These are phyloP conservation scores for Saccharomycopsis schoenii DNA, from an alignment of 805 yeast genomes.

Conservation along the genomic window DNA sequence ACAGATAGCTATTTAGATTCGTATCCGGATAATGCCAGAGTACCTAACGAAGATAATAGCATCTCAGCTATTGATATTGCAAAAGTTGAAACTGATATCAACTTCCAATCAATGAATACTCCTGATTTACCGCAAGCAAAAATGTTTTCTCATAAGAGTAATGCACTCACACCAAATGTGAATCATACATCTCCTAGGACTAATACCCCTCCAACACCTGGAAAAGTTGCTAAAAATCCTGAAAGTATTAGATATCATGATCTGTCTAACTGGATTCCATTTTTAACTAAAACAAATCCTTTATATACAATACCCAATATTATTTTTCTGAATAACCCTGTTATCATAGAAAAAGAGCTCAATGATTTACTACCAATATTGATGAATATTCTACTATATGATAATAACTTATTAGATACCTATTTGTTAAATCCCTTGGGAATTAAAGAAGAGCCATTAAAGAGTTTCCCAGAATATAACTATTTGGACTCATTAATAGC, in stretches of 20 bases:
- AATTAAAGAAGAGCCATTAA: slow-evolving; percentile 14
- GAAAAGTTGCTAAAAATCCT: slow-evolving; percentile 8
- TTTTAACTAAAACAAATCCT: slow-evolving; percentile 55
- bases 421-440: slow-evolving; percentile 2
- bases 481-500: not conserved
- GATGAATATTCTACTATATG: slow-evolving; percentile 11
- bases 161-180: not conserved
- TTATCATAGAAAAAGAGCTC: slow-evolving; percentile 20
- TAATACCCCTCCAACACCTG: not conserved
- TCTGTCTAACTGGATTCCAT: slow-evolving; percentile 54
- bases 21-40: not conserved
- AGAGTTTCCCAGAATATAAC: slow-evolving; percentile 3
- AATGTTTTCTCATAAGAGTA: not conserved
- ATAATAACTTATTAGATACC: slow-evolving; percentile 8
- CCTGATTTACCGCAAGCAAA: slow-evolving; percentile 13
- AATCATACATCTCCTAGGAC: not conserved
- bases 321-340: slow-evolving; percentile 34
- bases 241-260: slow-evolving; percentile 18
- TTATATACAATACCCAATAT: slow-evolving; percentile 49
- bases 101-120: slow-evolving; percentile 8
- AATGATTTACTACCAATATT: slow-evolving; percentile 25
- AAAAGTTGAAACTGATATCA: not conserved
- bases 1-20: not conserved
- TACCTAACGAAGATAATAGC: not conserved
- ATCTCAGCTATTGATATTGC: not conserved